Conservation (phyloP, 1,139 yeast species). For the Pneumocystis canis region DNA sequence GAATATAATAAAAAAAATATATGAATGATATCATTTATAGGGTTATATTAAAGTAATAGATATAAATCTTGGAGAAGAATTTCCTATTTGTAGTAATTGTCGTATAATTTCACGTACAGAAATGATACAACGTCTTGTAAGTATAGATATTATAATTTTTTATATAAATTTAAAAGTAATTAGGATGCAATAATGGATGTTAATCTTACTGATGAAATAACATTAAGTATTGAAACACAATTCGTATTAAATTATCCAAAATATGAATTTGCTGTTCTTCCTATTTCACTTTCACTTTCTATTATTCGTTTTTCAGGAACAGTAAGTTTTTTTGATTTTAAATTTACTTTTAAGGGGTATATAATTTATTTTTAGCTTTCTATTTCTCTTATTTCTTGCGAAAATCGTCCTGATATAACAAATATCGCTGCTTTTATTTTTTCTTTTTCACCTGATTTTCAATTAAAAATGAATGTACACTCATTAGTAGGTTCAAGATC, state of each 20-base stretch:
- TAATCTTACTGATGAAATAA: slow-evolving; percentile 75
- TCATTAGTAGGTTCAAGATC: slow-evolving; percentile 88
- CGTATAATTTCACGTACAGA: slow-evolving; percentile 34
- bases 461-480: slow-evolving; percentile 70
- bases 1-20: neutral
- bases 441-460: slow-evolving; percentile 80
- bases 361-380: slow-evolving; percentile 33
- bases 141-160: neutral
- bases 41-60: slow-evolving; percentile 71
- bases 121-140: slow-evolving; percentile 27
- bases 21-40: neutral
- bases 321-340: slow-evolving; percentile 8
- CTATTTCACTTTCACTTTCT: slow-evolving; percentile 70
- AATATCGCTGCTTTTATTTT: slow-evolving; percentile 61
- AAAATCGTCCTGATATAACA: slow-evolving; percentile 23
- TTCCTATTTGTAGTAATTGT: slow-evolving; percentile 89
- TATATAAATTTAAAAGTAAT: slow-evolving; percentile 21
- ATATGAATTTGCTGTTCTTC: slow-evolving; percentile 57
- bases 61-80: slow-evolving; percentile 86
- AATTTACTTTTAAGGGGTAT: too few relatives aligned
- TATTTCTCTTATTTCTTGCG: slow-evolving; percentile 51
- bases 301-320: slow-evolving; percentile 90
- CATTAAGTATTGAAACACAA: slow-evolving; percentile 77
- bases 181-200: slow-evolving; percentile 88
- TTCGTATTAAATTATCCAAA: slow-evolving; percentile 72